These are phyloP conservation scores for Mycena chlorophos DNA, from an alignment of 768 basidiomycete genomes.

Conservation along the genomic window DNA sequence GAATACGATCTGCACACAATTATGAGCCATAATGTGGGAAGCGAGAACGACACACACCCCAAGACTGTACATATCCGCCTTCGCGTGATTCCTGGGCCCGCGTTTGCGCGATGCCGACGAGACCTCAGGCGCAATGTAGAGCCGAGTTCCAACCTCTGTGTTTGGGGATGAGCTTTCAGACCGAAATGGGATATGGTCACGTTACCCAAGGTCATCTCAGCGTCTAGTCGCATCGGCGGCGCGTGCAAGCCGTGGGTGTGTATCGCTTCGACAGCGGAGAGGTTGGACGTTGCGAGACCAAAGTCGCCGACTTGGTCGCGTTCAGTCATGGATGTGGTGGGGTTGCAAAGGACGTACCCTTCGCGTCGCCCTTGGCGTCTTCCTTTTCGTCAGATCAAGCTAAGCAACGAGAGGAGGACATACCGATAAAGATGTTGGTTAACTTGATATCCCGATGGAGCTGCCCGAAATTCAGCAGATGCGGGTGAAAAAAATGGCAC, in stretches of 20 bases:
- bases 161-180: neutral
- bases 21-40: neutral
- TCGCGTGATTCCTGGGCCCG: slow-evolving; percentile 75
- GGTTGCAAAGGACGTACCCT: slow-evolving; percentile 44
- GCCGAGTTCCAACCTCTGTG: slow-evolving; percentile 81
- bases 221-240: slow-evolving; percentile 38
- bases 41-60: slow-evolving; percentile 57
- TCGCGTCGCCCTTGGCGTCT: slow-evolving; percentile 85
- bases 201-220: slow-evolving; percentile 76
- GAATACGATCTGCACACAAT: slow-evolving; percentile 73
- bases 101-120: slow-evolving; percentile 59
- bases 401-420: slow-evolving; percentile 20
- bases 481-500: slow-evolving; percentile 27
- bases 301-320: slow-evolving; percentile 78
- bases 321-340: neutral
- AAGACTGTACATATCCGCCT: slow-evolving; percentile 93
- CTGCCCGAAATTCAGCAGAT: slow-evolving; percentile 28
- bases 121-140: slow-evolving; percentile 94
- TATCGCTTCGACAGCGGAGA: slow-evolving; percentile 78
- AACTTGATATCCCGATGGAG: slow-evolving; percentile 89
- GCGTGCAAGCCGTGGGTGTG: slow-evolving; percentile 43
- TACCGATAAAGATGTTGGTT: slow-evolving; percentile 92
- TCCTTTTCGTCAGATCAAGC: neutral
- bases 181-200: neutral
- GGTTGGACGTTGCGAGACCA: slow-evolving; percentile 82